Percentiles rank a stretch among this genome's conserved stretches.
Evolutionary conservation across 148 eudicot species (phyloP).

Genomic region (Silene latifolia): DNA sequence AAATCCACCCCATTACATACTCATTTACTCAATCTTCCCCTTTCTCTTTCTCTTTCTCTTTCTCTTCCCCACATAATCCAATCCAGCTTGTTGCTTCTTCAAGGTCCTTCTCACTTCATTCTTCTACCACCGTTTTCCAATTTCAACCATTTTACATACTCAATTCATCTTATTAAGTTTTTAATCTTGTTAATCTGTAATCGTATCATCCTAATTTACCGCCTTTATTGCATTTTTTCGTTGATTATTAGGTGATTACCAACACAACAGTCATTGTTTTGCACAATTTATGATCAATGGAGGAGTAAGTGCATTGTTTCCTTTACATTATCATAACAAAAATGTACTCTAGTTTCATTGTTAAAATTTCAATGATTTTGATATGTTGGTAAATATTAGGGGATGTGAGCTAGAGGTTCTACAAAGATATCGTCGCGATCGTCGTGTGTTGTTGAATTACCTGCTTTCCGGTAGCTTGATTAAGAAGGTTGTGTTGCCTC

Average conservation of each 20-base stretch:
- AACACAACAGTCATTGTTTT: not conserved
- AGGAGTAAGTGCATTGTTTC: slow-evolving; percentile 26
- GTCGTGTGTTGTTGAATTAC: slow-evolving; percentile 77
- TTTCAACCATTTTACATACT: not conserved
- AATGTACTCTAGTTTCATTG: not conserved
- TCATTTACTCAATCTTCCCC: slow-evolving; percentile 6
- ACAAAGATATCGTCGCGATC: slow-evolving; percentile 84
- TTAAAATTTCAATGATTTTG: not conserved
- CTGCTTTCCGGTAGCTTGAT: slow-evolving; percentile 88
- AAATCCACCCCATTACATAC: no score
- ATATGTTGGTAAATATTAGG: slow-evolving; percentile 31
- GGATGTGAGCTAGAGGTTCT: slow-evolving; percentile 68
- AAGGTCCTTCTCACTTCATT: not conserved
- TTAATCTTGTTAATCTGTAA: not conserved
- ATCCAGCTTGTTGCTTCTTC: slow-evolving; percentile 10
- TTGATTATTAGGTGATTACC: slow-evolving; percentile 15
- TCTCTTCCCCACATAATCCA: not conserved
- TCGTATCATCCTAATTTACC: not conserved
- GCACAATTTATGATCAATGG: slow-evolving; percentile 19
- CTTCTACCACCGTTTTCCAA: not conserved
- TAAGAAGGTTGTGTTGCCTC: slow-evolving; percentile 95
- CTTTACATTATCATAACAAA: not conserved
- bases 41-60: not conserved
- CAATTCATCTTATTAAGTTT: not conserved
- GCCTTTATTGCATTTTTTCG: not conserved